Base-by-base conservation (phyloP, 169 alveolate genomes). In the Eimeria tenella region DNA sequence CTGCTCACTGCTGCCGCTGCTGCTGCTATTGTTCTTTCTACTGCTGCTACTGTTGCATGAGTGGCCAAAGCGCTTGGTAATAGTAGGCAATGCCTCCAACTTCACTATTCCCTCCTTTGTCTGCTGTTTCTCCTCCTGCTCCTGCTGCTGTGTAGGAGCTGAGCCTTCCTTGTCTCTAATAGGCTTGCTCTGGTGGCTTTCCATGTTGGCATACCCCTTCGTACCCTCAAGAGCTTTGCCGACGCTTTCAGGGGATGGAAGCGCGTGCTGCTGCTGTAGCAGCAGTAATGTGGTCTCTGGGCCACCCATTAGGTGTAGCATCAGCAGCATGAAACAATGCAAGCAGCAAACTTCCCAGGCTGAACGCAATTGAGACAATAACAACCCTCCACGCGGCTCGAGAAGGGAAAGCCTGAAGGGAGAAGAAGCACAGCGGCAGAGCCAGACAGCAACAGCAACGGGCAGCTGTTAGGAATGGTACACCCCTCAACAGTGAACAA, bases 281-380 rank as follows among this genome's bases (percentile, higher is more conserved):
- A 83, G 75, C 6, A 56, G 90, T 77, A 83, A 60, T 50, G 90
- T 60, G 15, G 77, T 58, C 25, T 83, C 90, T 25, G 90, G 90
- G 73, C 90, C 90, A 5, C 90, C 90, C 73, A 83, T 50, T 21
- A 83, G 75, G 90, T 83, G 90, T 58, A 83, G 90, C 90, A 83
- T 83, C 42, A 83, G 90, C 62, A 83, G 77, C 90, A 83, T 83
- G 90, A 83, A 83, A 42, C 90, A 83, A 25, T 83, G 90, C 73
- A 83, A 17, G 52, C 90, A 83, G 31, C 90, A 56, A 23, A 83
- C 90, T n/a, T 83, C 90, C 90, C 90, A 83, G 49, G 90, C 90
- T 0, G 90, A 83, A 31, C 90, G 90, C 13, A 83, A 75, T 58
- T 83, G 90, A 11, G 90, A 83, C 71, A 83, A 75, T 58, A 83